phyloP scores from a whole-genome alignment of 2,329 filamentous ascomycete genomes.

The Pyrenochaeta sp. region DNA sequence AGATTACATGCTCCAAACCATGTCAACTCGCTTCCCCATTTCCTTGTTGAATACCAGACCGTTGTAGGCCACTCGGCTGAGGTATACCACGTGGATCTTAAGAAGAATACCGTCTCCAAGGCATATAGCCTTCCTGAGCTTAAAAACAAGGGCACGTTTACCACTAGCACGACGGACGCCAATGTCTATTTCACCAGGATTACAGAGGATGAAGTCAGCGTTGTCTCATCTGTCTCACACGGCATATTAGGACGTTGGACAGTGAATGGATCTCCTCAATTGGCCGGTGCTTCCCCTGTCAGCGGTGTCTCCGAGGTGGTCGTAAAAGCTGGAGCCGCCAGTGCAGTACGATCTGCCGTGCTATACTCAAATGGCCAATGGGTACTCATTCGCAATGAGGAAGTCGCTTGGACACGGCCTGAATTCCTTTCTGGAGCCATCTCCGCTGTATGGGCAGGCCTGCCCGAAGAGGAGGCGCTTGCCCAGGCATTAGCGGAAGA shows the following conservation, averaged over 20 bases:
- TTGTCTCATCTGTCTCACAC: slow-evolving; percentile 79
- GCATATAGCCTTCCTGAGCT: slow-evolving; percentile 80
- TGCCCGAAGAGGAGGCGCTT: slow-evolving; percentile 75
- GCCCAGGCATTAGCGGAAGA: slow-evolving; percentile 85
- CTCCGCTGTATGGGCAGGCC: slow-evolving; percentile 80
- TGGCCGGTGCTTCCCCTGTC: slow-evolving; percentile 55
- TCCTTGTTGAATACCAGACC: slow-evolving; percentile 82
- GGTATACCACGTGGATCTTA: slow-evolving; percentile 82
- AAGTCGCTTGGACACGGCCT: slow-evolving; percentile 77
- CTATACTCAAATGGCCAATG: slow-evolving; percentile 74
- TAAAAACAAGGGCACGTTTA: slow-evolving; percentile 75
- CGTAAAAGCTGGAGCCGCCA: slow-evolving; percentile 70
- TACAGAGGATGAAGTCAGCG: slow-evolving; percentile 73
- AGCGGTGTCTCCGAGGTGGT: slow-evolving; percentile 85
- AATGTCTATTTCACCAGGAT: slow-evolving; percentile 91
- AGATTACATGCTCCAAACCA: slow-evolving; percentile 76
- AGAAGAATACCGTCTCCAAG: slow-evolving; percentile 72
- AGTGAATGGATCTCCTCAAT: slow-evolving; percentile 54
- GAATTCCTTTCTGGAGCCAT: slow-evolving; percentile 84
- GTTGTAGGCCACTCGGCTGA: slow-evolving; percentile 77
- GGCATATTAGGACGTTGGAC: slow-evolving; percentile 79
- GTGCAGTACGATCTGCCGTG: slow-evolving; percentile 79
- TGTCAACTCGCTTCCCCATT: slow-evolving; percentile 76
- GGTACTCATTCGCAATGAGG: slow-evolving; percentile 83
- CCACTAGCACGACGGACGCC: slow-evolving; percentile 76